Conservation (phyloP, 2,329 filamentous ascomycete species). For the Didymella arachidicola region DNA sequence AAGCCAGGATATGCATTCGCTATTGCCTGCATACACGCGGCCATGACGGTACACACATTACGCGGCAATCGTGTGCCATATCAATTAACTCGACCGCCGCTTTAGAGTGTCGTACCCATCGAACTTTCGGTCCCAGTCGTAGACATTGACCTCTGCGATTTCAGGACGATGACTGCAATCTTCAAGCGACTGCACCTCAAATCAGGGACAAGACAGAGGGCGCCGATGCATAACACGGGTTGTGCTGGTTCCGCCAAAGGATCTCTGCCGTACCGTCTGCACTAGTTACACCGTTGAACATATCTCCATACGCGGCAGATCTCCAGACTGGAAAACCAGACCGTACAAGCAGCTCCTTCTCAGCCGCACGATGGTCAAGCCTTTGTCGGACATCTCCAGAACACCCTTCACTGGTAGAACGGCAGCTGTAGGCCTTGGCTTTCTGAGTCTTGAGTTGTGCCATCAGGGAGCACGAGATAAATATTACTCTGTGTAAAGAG, state of each 20-base stretch:
- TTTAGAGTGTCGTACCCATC: background rate
- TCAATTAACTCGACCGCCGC: background rate
- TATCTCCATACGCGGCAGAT: background rate
- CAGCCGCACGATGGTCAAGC: background rate
- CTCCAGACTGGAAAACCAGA: background rate
- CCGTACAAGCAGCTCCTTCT: background rate
- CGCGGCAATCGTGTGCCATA: background rate
- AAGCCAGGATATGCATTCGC: background rate
- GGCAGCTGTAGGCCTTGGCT: background rate
- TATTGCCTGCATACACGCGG: background rate
- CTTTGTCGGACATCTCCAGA: background rate
- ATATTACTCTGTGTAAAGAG: background rate
- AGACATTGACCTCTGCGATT: background rate
- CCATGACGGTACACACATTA: background rate
- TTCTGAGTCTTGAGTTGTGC: too few relatives aligned
- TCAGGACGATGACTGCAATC: background rate
- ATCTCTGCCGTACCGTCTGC: background rate
- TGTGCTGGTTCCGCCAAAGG: background rate
- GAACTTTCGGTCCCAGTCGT: background rate
- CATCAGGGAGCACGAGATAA: background rate
- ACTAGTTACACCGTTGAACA: background rate
- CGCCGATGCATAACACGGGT: too few relatives aligned
- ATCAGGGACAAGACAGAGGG: too few relatives aligned
- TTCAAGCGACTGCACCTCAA: background rate
- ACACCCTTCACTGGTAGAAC: background rate